These are phyloP conservation scores for Aspergillus aculeatinus DNA, from an alignment of 2,329 filamentous ascomycete species.

Conservation along the genomic window DNA sequence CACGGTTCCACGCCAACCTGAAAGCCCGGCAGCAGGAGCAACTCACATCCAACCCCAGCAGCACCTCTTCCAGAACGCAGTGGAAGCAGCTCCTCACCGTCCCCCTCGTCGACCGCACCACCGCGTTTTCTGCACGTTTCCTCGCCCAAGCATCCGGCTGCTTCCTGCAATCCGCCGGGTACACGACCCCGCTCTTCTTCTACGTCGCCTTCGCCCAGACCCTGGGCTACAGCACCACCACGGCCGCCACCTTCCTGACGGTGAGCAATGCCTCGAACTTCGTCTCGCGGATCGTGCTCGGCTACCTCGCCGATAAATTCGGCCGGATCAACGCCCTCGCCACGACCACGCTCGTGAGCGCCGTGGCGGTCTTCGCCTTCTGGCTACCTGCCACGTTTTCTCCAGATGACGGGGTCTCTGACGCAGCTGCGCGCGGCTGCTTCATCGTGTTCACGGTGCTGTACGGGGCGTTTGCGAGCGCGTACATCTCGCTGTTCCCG, in stretches of 20 bases:
- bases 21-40: not conserved
- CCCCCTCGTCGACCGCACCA: slow-evolving; percentile 34
- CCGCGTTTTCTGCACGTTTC: slow-evolving; percentile 33
- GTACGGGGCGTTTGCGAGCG: slow-evolving; percentile 41
- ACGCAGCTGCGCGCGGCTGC: slow-evolving; percentile 15
- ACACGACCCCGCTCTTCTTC: slow-evolving; percentile 43
- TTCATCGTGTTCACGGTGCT: slow-evolving; percentile 36
- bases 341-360: slow-evolving; percentile 32
- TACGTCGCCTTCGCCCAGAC: slow-evolving; percentile 43
- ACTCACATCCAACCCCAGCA: not conserved
- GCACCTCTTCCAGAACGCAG: not conserved
- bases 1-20: slow-evolving; percentile 25
- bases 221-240: slow-evolving; percentile 37
- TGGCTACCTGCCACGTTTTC: slow-evolving; percentile 27
- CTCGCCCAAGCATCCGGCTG: slow-evolving; percentile 38
- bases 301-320: slow-evolving; percentile 39
- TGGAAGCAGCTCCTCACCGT: not conserved
- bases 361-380: slow-evolving; percentile 29
- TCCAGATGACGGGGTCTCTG: slow-evolving; percentile 1
- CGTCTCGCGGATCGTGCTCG: slow-evolving; percentile 40
- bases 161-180: slow-evolving; percentile 42
- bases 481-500: slow-evolving; percentile 44
- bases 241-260: slow-evolving; percentile 43
- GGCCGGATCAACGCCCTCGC: slow-evolving; percentile 44
- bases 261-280: slow-evolving; percentile 45